Percentiles rank a stretch among this genome's conserved stretches.
Conservation (phyloP, 2,329 filamentous ascomycete species). For the Penicillium sp. region DNA sequence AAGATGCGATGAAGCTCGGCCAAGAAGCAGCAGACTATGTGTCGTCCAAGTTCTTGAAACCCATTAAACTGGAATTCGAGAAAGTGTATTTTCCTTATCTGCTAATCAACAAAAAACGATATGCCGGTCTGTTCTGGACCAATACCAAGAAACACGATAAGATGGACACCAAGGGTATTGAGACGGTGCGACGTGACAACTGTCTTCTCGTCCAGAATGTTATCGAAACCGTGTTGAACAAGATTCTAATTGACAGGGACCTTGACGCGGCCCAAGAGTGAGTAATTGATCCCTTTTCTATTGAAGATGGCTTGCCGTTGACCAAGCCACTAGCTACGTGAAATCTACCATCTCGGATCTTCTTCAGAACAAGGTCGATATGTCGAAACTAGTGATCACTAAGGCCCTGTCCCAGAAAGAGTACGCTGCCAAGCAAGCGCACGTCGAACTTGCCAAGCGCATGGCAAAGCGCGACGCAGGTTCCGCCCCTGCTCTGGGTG, state of each 20-base stretch:
- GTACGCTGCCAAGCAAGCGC: constrained; percentile 89
- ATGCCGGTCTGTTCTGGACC: constrained; percentile 97
- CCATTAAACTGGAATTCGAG: constrained; percentile 98
- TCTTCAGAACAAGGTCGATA: constrained; percentile 95
- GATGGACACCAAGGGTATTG: constrained; percentile 99
- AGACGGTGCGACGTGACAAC: constrained; percentile 95
- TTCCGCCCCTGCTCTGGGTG: constrained; percentile 85
- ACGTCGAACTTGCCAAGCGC: constrained; percentile 89
- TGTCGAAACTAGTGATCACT: constrained; percentile 98
- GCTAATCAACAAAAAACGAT: constrained; percentile 99
- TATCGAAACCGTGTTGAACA: constrained; percentile 91
- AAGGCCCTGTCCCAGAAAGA: constrained; percentile 90
- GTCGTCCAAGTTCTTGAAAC: constrained; percentile 87
- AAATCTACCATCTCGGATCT: constrained; percentile 94
- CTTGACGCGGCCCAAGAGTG: constrained; percentile 89
- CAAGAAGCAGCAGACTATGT: constrained; percentile 86
- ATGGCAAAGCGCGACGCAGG: constrained; percentile 97
- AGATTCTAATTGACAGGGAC: constrained; percentile 92
- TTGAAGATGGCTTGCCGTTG: constrained; percentile 34
- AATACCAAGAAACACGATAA: constrained; percentile 94
- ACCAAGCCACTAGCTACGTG: constrained; percentile 67
- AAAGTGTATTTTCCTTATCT: constrained; percentile 98
- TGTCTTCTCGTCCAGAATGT: constrained; percentile 93
- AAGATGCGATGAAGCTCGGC: constrained; percentile 90
- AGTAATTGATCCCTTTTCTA: constrained; percentile 40